These are phyloP conservation scores for Cryptococcus depauperatus DNA, from an alignment of 1,284 basidiomycete genomes.

Conservation along the genomic window DNA sequence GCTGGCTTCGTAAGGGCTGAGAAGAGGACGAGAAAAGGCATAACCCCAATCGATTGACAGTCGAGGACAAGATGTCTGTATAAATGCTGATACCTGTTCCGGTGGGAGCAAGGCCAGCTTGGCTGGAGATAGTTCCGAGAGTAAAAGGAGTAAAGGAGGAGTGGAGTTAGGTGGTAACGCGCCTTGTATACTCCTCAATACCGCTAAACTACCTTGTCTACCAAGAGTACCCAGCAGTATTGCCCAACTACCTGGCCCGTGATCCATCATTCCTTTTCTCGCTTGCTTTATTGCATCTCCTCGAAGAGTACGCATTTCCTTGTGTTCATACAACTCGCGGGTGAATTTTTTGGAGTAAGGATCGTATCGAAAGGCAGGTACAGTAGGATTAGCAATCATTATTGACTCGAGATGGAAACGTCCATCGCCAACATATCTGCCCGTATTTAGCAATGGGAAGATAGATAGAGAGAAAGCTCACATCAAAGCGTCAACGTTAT, in stretches of 20 bases:
- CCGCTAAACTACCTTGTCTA: slow-evolving; percentile 83
- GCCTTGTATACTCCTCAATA: slow-evolving; percentile 74
- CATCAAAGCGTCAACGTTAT: slow-evolving; percentile 74
- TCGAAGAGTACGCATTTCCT: slow-evolving; percentile 70
- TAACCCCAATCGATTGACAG: slow-evolving; percentile 98
- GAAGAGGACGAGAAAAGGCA: slow-evolving; percentile 79
- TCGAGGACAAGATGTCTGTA: slow-evolving; percentile 93
- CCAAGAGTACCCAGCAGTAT: slow-evolving; percentile 94
- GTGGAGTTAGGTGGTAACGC: slow-evolving; percentile 51
- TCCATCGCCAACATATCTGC: slow-evolving; percentile 91
- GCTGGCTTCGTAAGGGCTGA: slow-evolving; percentile 90
- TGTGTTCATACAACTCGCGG: slow-evolving; percentile 82
- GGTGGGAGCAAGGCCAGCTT: slow-evolving; percentile 79
- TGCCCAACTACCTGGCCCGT: slow-evolving; percentile 59
- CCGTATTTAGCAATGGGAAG: neutral
- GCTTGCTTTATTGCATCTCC: slow-evolving; percentile 71
- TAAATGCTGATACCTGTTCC: slow-evolving; percentile 69
- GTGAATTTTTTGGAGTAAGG: slow-evolving; percentile 98
- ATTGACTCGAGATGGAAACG: slow-evolving; percentile 97
- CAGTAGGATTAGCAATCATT: slow-evolving; percentile 96
- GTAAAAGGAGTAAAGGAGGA: slow-evolving; percentile 63
- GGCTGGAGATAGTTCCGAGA: slow-evolving; percentile 91
- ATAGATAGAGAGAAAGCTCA: slow-evolving; percentile 44
- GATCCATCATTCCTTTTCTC: slow-evolving; percentile 53
- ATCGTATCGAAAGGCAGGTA: slow-evolving; percentile 96